phyloP scores from a whole-genome alignment of 257 asterid species.

The Nyctanthes arbortristis region DNA sequence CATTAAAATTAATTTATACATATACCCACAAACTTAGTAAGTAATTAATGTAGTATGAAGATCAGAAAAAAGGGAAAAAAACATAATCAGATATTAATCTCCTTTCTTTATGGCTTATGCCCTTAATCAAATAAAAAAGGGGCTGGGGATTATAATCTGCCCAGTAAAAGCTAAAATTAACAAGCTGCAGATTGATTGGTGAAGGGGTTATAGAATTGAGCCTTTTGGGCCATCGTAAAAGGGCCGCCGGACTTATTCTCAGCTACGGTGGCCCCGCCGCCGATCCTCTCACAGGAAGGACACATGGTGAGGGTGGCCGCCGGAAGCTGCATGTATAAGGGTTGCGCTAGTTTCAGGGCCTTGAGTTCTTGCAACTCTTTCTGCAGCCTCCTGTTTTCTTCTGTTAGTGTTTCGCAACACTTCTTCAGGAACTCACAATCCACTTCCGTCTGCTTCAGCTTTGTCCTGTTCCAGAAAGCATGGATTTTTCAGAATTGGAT shows the following conservation, averaged over 20 bases:
- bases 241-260: conserved; percentile 46
- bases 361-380: conserved; percentile 87
- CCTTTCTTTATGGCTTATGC: conserved; percentile 27
- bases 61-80: conserved; percentile 7
- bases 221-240: conserved; percentile 52
- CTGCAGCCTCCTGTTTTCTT: conserved; percentile 82
- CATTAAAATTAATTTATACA: neutral
- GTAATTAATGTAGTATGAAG: conserved; percentile 30
- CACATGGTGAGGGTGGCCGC: conserved; percentile 90
- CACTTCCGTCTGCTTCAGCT: conserved; percentile 95
- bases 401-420: conserved; percentile 86
- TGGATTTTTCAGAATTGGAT: neutral
- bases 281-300: conserved; percentile 74
- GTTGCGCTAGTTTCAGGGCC: conserved; percentile 68
- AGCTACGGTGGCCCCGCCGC: conserved; percentile 32
- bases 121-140: conserved; percentile 47
- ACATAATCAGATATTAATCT: conserved; percentile 40
- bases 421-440: conserved; percentile 93
- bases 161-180: conserved; percentile 20
- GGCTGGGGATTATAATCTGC: conserved; percentile 28
- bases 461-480: conserved; percentile 48
- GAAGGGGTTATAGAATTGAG: conserved; percentile 60
- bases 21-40: conserved; percentile 5
- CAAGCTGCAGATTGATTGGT: conserved; percentile 66
- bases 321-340: conserved; percentile 80